Evolutionary conservation across 345 rosid species (phyloP), one percentile per base, ranked within the genome.

Genomic region (Eucalyptus cloeziana): DNA sequence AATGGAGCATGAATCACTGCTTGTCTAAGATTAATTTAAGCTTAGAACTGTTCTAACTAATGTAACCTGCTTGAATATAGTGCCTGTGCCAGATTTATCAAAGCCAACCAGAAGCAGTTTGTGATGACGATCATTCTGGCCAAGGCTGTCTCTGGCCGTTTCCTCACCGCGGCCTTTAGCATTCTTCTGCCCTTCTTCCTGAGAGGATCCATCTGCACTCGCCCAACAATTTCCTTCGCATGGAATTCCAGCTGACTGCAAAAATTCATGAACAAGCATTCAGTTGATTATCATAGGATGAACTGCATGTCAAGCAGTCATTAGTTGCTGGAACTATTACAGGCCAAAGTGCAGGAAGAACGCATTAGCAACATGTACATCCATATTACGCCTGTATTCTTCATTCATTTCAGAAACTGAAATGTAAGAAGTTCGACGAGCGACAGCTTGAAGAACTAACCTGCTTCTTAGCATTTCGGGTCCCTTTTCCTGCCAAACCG

Each of bases 171-270:
- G 87, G 37, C 97, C 97, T 49, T 87, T 87, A 25, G 88, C 9
- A 80, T 92, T 91, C 1, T 86, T 93, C 94, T 94, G 97, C 89
- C 99, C 98, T 91, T 94, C 99, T 94, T 97, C 97, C 88, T n/a
- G 90, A 89, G 93, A 97, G 49, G 88, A 89, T 80, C 99, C 99
- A 87, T 95, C 97, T 40, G 94, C 90, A 88, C 88, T 89, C 80
- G 95, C 91, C 99, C 99, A 98, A 89, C 92, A 94, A 90, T 88
- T 89, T 79, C 97, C 95, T 94, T 95, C 97, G 90, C 98, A 97
- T 86, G 93, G 94, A 90, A 95, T 97, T 83, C 95, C 93, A 21
- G 89, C 92, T 33, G 83, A 3, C 99, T 97, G 95, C 92, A 93
- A 89, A 89, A 3, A 50, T 90, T 89, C 12, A n/a, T 33, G 45